Base-by-base conservation (phyloP, 2,329 filamentous ascomycete species). In the Beauveria pseudobassiana region DNA sequence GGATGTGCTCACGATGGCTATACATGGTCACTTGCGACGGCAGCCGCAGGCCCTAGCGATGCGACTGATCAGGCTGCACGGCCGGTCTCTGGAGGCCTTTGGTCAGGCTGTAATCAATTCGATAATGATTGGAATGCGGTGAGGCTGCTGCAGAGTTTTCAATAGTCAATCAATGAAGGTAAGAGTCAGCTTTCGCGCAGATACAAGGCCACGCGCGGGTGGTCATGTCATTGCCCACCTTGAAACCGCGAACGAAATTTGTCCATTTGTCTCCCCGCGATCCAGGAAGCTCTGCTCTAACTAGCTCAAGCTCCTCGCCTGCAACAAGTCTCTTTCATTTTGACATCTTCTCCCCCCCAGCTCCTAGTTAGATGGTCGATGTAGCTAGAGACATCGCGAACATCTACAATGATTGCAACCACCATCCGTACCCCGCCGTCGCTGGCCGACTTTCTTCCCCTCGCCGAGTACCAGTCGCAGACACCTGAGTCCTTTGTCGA, bases 401-500 rank as follows among this genome's bases (percentile, higher is more conserved):
- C 3, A 20, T 20, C 42, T n/a, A 10, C 42, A 24, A 76, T 76
- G 74, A 69, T 81, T 53, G 77, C 81, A 38, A 82, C 80, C 5
- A 85, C 83, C 1, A 82, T 90, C 51, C 79, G 79, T 54, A 75
- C 75, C 3, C 77, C 84, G 30, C 88, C 87, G 5, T 75, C 79
- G 18, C 69, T 79, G 16, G 77, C 78, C 42, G 82, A 86, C 70
- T 93, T 86, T 74, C 85, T 81, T 40, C 77, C 83, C 5, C 80
- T 93, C 51, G 77, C 80, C 62, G 86, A 90, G 64, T 89, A 91
- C 71, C 84, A 91, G 72, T 79, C 85, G 58, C 85, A 87, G 69
- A 93, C 90, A 1, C 90, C 90, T 1, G 78, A 80, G 62, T 87
- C 83, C 48, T 93, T 93, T 75, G 87, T 87, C 68, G 83, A 81